Conservation (phyloP, 129 eudicot species). For the Flaveria linearis region DNA sequence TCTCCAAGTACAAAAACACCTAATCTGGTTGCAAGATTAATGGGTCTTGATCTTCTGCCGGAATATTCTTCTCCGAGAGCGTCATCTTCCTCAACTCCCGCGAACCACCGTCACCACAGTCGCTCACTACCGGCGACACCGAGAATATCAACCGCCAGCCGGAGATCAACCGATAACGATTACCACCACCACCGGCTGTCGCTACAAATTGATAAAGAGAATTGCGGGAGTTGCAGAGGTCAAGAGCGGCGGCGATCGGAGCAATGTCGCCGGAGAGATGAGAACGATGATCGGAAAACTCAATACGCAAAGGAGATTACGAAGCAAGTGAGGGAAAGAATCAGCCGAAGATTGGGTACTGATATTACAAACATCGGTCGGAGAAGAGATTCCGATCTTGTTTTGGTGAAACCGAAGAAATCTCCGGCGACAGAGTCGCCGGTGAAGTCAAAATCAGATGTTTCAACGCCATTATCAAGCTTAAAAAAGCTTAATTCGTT, state of each 20-base stretch:
- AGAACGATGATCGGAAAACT: conserved; percentile 47
- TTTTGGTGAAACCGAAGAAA: conserved; percentile 53
- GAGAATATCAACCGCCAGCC: conserved; percentile 47
- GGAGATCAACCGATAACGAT: conserved; percentile 54
- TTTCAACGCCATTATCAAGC: conserved; percentile 26
- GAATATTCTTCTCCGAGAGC: conserved; percentile 58
- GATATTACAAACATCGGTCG: conserved; percentile 71
- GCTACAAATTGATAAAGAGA: conserved; percentile 70
- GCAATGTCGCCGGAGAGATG: background rate
- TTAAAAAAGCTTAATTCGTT: conserved; percentile 44
- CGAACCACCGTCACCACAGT: conserved; percentile 27
- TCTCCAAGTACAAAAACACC: conserved; percentile 78
- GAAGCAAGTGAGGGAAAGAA: conserved; percentile 64
- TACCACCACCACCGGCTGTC: conserved; percentile 61
- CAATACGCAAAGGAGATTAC: conserved; percentile 62
- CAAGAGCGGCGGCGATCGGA: background rate
- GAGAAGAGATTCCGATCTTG: conserved; percentile 55
- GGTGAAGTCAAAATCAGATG: conserved; percentile 26
- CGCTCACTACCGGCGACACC: conserved; percentile 72
- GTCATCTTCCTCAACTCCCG: conserved; percentile 37
- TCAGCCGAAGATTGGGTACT: conserved; percentile 59
- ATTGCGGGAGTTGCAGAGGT: conserved; percentile 4
- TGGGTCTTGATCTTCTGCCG: conserved; percentile 93
- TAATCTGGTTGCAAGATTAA: conserved; percentile 73
- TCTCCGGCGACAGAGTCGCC: conserved; percentile 1